Evolutionary conservation across 176 grass and related monocot species (phyloP), one percentile per base, ranked within the genome.

Genomic region (Carex scoparia): DNA sequence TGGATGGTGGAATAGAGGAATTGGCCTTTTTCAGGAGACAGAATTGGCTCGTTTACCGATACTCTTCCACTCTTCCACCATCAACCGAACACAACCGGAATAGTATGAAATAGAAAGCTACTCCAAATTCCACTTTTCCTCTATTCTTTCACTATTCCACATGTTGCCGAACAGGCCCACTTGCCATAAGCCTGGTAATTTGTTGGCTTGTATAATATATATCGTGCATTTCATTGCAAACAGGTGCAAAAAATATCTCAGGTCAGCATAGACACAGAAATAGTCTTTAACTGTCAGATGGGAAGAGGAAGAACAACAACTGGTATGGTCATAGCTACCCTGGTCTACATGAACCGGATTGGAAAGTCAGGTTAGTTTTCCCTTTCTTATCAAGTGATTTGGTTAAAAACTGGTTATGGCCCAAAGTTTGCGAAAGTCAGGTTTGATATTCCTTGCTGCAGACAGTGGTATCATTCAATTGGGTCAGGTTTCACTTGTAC

Each of bases 201-300:
- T 48, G 61, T 83, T 83, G 23, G 31, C 48, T 15, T 57, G 32
- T 53, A 15, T 51, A 38, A 68, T 53, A 65, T 83, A 8, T 59
- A 23, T 89, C 65, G 48, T 51, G 48, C 59, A 40, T 61, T 69
- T 88, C 86, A 55, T 87, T 44, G 87, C 56, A 84, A 84, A 87
- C 89, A 98, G 96, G 96, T 95, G 85, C 62, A 55, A 48, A 88
- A 91, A 88, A 95, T 98, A 35, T 98, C 91, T 80, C 85, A 94
- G 89, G 91, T 91, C 66, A 90, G 87, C 70, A 85, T 94, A 86
- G 96, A 98, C 81, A 98, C 93, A 49, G 93, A 98, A 85, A 95
- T 98, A 86, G 83, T 98, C 48, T 98, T 98, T 90, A 98, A 98
- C 84, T 98, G 96, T 73, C 96, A 98, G 92, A 98, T 98, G 96